Conservation (phyloP, 805 yeast species). For the Teunomyces lycoperdinae region DNA sequence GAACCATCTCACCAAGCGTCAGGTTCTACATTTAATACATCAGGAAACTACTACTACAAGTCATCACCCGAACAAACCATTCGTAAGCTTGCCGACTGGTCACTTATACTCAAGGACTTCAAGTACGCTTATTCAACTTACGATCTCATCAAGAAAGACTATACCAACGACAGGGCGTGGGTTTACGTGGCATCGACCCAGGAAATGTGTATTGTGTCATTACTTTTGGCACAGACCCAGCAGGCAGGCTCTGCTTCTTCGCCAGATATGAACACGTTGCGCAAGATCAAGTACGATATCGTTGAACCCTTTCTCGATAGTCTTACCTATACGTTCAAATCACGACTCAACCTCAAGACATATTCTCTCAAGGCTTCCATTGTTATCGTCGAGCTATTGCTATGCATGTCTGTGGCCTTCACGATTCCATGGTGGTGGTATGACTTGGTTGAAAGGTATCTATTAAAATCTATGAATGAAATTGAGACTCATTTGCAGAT, state of each 20-base stretch:
- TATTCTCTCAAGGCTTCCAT: conserved; percentile 69
- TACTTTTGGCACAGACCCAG: conserved; percentile 57
- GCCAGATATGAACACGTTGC: conserved; percentile 40
- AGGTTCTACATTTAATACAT: conserved; percentile 41
- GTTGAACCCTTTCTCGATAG: conserved; percentile 66
- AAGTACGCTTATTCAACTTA: conserved; percentile 79
- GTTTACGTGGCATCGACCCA: conserved; percentile 76
- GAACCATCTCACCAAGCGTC: background rate
- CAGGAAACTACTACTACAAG: conserved; percentile 58
- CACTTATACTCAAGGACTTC: conserved; percentile 86
- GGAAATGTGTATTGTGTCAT: conserved; percentile 78
- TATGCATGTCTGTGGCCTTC: conserved; percentile 43
- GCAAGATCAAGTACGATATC: conserved; percentile 51
- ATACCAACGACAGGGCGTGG: conserved; percentile 77
- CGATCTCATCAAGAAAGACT: conserved; percentile 77
- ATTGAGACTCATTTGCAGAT: conserved; percentile 41
- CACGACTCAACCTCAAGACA: conserved; percentile 65
- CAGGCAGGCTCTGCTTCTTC: conserved; percentile 26
- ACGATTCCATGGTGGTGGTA: conserved; percentile 46
- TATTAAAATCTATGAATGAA: conserved; percentile 46
- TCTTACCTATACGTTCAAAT: conserved; percentile 68
- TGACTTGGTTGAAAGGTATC: conserved; percentile 41
- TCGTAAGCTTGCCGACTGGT: conserved; percentile 88
- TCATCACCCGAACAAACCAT: conserved; percentile 68
- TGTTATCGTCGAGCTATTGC: conserved; percentile 67